Percentiles rank a stretch among this genome's conserved stretches.
These are phyloP conservation scores for Ricinus communis DNA, from an alignment of 345 rosid genomes.

Conservation along the genomic window DNA sequence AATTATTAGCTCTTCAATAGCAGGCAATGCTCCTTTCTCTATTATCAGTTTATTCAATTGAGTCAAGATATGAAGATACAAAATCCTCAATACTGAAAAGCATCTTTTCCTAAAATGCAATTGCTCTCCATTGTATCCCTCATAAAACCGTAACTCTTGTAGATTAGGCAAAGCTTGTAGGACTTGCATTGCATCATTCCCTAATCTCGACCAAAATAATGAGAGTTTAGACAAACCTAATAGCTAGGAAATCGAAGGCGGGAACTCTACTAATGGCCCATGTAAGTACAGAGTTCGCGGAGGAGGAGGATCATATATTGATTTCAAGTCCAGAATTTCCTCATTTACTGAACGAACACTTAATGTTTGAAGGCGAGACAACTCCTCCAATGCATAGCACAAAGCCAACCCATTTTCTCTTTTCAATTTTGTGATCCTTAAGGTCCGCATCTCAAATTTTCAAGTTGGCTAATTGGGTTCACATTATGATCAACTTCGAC, in stretches of 20 bases:
- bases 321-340: background rate
- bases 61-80: background rate
- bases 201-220: background rate
- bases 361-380: background rate
- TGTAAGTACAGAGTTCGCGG: background rate
- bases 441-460: background rate
- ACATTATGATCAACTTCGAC: background rate
- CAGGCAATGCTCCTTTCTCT: conserved; percentile 9
- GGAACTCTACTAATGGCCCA: background rate
- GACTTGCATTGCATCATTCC: background rate
- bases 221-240: background rate
- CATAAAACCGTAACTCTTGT: background rate
- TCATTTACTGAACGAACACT: background rate
- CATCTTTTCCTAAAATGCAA: background rate
- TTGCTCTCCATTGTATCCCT: background rate
- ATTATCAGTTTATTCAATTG: background rate
- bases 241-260: background rate
- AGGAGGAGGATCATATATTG: background rate
- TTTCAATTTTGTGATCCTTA: background rate
- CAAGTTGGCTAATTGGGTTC: background rate
- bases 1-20: background rate
- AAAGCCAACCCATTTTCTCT: background rate
- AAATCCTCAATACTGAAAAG: background rate
- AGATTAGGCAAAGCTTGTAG: background rate
- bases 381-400: background rate